Evolutionary conservation across 495 filamentous ascomycete species (phyloP), one percentile per base, ranked within the genome.

Genomic region (Aspergillus sclerotiicarbonarius): DNA sequence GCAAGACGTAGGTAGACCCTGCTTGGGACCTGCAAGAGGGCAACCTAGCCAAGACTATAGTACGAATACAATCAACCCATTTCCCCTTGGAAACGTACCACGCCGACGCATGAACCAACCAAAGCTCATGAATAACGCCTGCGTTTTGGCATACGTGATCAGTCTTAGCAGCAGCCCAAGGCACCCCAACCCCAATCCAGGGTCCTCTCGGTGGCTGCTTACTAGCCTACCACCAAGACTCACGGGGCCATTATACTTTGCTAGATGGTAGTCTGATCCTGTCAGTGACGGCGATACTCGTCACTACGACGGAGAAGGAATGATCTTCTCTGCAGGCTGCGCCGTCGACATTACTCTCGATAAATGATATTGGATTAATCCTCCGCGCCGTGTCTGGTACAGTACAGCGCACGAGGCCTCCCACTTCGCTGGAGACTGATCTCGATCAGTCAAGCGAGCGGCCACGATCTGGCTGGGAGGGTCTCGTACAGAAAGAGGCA

Each of bases 271-370:
- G 37, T 41, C 37, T 41, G 37, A 41, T 41, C 37, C 37, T 41
- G 13, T 41, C 37, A 13, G 7, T n/a, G 37, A 41, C 12, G 37
- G 37, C 37, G 37, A 41, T 2, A 41, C 8, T 9, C 15, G 25
- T 50, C 47, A 29, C 47, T 50, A 50, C 25, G 5, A 31, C 47
- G 1, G 47, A 50, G 20, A 29, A 49, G 47, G 47, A 29, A 50
- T 50, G 47, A 32, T 50, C 16, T n/a, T 50, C 47, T 15, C 47
- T 50, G 47, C 47, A 50, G 47, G 46, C 29, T 30, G 37, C 37
- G 37, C 13, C n/a, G 37, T n/a, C n/a, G 37, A 41, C 7, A 25
- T 25, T 25, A 25, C 5, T 25, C 25, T 5, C 2, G 25, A 25
- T 25, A 5, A 25, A 25, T 25, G 25, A 25, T 25, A 41, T 41